Conservation (phyloP, 208 protist species). For the Naegleria fowleri region DNA sequence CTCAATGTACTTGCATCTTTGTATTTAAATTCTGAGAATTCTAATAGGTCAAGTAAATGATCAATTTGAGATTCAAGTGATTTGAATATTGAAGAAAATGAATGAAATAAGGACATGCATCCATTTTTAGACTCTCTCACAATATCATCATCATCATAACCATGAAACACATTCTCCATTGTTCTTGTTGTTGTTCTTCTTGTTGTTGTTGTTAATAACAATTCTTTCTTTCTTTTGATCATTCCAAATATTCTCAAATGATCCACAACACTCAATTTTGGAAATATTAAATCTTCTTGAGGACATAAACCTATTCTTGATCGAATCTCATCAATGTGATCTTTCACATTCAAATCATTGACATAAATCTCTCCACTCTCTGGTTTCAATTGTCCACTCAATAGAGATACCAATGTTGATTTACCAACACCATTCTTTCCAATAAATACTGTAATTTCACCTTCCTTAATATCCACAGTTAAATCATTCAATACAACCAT, state of each 20-base stretch:
- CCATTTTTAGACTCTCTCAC: too few species aligned
- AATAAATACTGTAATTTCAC: conserved; percentile 70
- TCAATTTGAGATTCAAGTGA: background rate
- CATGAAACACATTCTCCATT: too few species aligned
- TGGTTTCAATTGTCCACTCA: conserved; percentile 45
- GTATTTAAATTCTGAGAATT: background rate
- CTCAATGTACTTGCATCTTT: conserved; percentile 25
- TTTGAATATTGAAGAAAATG: too few species aligned
- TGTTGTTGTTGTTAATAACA: too few species aligned
- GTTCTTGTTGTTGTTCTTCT: too few species aligned
- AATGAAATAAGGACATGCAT: too few species aligned
- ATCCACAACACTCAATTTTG: conserved; percentile 35
- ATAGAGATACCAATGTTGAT: conserved; percentile 69
- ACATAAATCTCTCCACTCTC: conserved; percentile 33
- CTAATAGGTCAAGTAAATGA: background rate
- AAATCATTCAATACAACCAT: background rate
- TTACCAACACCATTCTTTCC: conserved; percentile 85
- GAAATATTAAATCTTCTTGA: conserved; percentile 46
- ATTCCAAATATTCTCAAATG: conserved; percentile 41
- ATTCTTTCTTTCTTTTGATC: conserved; percentile 36
- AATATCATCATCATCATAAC: background rate
- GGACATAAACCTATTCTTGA: conserved; percentile 38
- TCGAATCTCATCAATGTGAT: conserved; percentile 39
- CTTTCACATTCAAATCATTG: conserved; percentile 24
- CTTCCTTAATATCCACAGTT: conserved; percentile 17